phyloP scores from a whole-genome alignment of 352 stramenopile genomes.

The Phytophthora pinifolia region DNA sequence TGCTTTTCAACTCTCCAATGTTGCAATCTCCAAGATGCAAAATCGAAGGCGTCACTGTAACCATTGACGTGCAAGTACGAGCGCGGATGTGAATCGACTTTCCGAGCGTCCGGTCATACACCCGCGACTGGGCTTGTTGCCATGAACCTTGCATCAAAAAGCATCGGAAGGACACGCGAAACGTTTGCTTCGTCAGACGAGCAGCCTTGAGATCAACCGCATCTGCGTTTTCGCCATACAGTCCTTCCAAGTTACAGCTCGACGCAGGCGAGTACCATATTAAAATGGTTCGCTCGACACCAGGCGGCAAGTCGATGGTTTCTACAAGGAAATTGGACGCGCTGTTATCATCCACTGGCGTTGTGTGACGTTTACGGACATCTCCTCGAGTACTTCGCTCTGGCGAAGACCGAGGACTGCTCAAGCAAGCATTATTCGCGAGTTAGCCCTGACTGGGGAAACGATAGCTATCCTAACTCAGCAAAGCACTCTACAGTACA shows the following conservation, averaged over 20 bases:
- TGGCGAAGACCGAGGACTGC: conserved; percentile 76
- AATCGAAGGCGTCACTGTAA: conserved; percentile 84
- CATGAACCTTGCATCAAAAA: conserved; percentile 86
- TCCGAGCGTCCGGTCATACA: conserved; percentile 84
- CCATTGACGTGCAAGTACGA: conserved; percentile 85
- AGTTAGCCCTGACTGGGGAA: background rate
- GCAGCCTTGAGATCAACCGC: conserved; percentile 76
- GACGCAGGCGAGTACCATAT: conserved; percentile 81
- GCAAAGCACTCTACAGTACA: background rate
- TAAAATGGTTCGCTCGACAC: conserved; percentile 86
- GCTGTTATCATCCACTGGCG: conserved; percentile 58
- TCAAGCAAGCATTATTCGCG: conserved; percentile 4
- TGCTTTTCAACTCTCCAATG: conserved; percentile 88
- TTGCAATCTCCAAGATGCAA: conserved; percentile 89
- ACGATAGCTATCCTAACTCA: background rate
- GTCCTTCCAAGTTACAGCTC: conserved; percentile 40
- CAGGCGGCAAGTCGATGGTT: conserved; percentile 83
- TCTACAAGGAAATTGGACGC: conserved; percentile 89
- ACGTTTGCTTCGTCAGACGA: conserved; percentile 85
- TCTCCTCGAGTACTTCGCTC: conserved; percentile 63
- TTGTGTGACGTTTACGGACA: conserved; percentile 37
- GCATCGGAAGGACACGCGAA: conserved; percentile 86
- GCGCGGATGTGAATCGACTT: conserved; percentile 87
- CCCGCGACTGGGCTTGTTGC: conserved; percentile 83
- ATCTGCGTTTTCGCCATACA: conserved; percentile 49